Evolutionary conservation across 164 flowering plant genomes (phyloP).

Genomic region (Taxillus chinensis): DNA sequence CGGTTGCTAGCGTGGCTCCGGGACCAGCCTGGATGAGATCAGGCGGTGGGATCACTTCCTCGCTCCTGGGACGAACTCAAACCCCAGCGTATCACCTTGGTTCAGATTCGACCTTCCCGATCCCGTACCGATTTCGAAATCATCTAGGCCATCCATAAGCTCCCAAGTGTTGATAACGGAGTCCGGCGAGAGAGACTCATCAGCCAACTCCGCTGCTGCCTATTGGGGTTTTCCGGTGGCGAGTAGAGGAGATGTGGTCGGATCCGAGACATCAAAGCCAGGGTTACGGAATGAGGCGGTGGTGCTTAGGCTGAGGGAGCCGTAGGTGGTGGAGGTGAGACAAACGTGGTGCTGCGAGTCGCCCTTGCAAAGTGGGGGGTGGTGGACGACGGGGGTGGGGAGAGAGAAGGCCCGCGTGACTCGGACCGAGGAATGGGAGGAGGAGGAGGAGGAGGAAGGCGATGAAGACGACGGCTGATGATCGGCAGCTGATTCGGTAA

Average conservation of each 20-base stretch:
- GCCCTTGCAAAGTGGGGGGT: constrained; percentile 57
- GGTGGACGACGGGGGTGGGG: constrained; percentile 59
- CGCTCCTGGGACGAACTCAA: constrained; percentile 12
- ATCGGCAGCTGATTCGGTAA: constrained; percentile 7
- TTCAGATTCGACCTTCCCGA: not conserved
- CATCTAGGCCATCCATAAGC: constrained; percentile 82
- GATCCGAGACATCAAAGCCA: constrained; percentile 4
- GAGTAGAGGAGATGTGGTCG: not conserved
- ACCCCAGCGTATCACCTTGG: too few relatives aligned
- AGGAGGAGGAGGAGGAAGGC: not conserved
- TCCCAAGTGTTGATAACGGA: constrained; percentile 83
- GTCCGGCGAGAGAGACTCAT: constrained; percentile 31
- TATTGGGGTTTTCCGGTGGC: constrained; percentile 1
- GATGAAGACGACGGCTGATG: constrained; percentile 3
- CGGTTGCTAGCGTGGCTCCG: too few relatives aligned
- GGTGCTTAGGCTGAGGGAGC: constrained; percentile 42
- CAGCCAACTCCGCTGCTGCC: constrained; percentile 4
- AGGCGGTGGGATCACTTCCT: too few relatives aligned
- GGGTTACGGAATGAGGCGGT: constrained; percentile 5
- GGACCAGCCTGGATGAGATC: too few relatives aligned
- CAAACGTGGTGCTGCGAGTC: constrained; percentile 74
- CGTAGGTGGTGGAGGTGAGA: constrained; percentile 78
- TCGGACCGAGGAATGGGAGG: constrained; percentile 6
- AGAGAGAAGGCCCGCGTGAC: constrained; percentile 39
- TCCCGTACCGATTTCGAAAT: constrained; percentile 14